Base-by-base conservation (phyloP, 2,329 filamentous ascomycete species). In the Dactylellina sp. region DNA sequence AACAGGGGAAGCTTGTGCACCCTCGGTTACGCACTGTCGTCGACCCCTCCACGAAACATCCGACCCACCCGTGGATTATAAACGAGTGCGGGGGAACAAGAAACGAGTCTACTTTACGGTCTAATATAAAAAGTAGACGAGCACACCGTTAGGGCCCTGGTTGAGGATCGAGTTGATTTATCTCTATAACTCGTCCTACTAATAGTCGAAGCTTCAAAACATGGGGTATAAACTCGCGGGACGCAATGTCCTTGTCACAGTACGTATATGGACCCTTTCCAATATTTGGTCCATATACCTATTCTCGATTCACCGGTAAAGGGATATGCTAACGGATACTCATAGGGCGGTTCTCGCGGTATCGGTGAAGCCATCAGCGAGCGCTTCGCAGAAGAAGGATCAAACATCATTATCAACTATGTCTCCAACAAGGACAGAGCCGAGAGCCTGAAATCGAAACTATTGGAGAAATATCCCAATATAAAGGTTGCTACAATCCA, bases 401-500 rank as follows among this genome's bases (percentile, higher is more conserved):
- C 86, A 79, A 89, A 90, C 66, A 83, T 94, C 7, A 87, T 88
- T 7, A 86, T 95, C 79, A 94, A 93, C 82, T 94, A 92, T 81
- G 84, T 85, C 80, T 86, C 84, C 75, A 88, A 86, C 79, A 80
- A 83, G 37, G 84, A 85, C 16, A 84, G 87, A 1, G 91, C 91
- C 4, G 82, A 86, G 46, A 81, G 83, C 6, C 82, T 92, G 1
- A 83, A 88, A 2, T 78, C 82, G 7, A 86, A 87, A 71, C 82
- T 93, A 4, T 79, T 85, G 44, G 78, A 79, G 5, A 80, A 86
- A 25, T 84, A 86, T 75, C 62, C 62, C 1, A 79, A 82, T 71
- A 82, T 86, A 75, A 85, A 86, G 78, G 81, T 86, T 52, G 78
- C 85, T 18, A 81, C 86, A 5, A 81, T 93, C 76, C 84, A 88